These are phyloP conservation scores for Lizonia empirigonia DNA, from an alignment of 2,329 filamentous ascomycete species.

Conservation along the genomic window DNA sequence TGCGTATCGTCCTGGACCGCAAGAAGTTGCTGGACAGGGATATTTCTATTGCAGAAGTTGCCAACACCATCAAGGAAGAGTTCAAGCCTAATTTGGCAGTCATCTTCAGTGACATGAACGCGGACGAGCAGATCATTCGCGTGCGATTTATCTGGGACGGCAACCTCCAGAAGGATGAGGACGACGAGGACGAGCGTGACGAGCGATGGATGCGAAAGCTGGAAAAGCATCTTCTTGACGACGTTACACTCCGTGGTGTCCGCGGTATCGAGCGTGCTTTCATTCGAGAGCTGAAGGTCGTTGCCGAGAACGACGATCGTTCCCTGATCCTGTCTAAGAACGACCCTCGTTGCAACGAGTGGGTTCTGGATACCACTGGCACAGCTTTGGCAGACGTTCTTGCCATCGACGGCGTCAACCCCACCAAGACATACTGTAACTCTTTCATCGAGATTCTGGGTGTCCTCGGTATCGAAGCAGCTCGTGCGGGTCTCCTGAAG, in stretches of 20 bases:
- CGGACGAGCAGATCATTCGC: constrained; percentile 91
- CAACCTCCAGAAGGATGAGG: constrained; percentile 67
- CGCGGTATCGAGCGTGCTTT: constrained; percentile 88
- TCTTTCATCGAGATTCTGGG: constrained; percentile 94
- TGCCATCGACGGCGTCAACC: constrained; percentile 84
- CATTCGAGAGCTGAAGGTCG: constrained; percentile 64
- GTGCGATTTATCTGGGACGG: constrained; percentile 74
- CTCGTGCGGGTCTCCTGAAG: constrained; percentile 81
- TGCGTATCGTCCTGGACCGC: constrained; percentile 90
- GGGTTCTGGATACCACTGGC: constrained; percentile 94
- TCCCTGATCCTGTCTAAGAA: constrained; percentile 75
- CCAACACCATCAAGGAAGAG: constrained; percentile 83
- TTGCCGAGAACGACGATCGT: constrained; percentile 71
- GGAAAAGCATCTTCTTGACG: constrained; percentile 88
- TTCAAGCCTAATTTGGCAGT: constrained; percentile 79
- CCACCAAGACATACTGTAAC: constrained; percentile 87
- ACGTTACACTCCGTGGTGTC: constrained; percentile 88
- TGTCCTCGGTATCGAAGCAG: constrained; percentile 95
- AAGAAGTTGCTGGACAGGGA: constrained; percentile 96
- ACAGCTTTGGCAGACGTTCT: constrained; percentile 85
- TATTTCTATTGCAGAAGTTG: constrained; percentile 88
- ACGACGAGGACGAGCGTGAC: constrained; percentile 78
- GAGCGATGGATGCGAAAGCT: constrained; percentile 80
- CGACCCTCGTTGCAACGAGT: constrained; percentile 80
- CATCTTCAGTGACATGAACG: constrained; percentile 98